These are phyloP conservation scores for Rauvolfia tetraphylla DNA, from an alignment of 257 asterid genomes.

Conservation along the genomic window DNA sequence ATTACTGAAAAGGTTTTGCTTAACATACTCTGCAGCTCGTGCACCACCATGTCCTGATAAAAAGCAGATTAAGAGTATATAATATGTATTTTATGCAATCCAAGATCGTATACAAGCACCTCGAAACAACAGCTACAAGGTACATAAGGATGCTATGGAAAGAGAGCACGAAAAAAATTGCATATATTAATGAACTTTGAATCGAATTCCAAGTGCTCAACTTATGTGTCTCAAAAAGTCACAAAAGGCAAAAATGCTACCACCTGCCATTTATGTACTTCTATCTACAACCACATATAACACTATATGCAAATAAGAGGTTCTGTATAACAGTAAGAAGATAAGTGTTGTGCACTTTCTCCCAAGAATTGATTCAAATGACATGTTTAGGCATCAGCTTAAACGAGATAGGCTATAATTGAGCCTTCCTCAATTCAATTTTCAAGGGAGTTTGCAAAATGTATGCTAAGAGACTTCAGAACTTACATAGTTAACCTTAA, in stretches of 20 bases:
- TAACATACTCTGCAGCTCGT: slow-evolving; percentile 97
- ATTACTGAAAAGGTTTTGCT: slow-evolving; percentile 86
- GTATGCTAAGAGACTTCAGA: background rate
- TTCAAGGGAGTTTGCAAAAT: background rate
- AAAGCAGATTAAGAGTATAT: slow-evolving; percentile 3
- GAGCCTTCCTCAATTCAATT: background rate
- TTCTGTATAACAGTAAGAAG: background rate
- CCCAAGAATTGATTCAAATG: background rate
- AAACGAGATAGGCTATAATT: background rate
- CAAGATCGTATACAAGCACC: background rate
- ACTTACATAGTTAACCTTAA: background rate
- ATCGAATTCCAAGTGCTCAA: background rate
- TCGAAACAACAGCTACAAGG: background rate
- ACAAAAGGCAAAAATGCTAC: background rate
- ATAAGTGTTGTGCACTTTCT: background rate
- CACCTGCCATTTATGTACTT: background rate
- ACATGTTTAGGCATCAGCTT: background rate
- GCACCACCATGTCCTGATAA: slow-evolving; percentile 97
- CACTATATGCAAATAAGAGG: background rate
- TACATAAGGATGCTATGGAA: background rate
- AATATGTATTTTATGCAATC: too few relatives aligned
- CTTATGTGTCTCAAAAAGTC: background rate
- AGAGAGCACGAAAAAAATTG: background rate
- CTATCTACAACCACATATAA: background rate
- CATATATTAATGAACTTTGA: background rate